A percentile compares a stretch with the other conserved stretches of the same genome.
phyloP scores from a whole-genome alignment of 2,329 filamentous ascomycete genomes.

The Ramularia endophylla region DNA sequence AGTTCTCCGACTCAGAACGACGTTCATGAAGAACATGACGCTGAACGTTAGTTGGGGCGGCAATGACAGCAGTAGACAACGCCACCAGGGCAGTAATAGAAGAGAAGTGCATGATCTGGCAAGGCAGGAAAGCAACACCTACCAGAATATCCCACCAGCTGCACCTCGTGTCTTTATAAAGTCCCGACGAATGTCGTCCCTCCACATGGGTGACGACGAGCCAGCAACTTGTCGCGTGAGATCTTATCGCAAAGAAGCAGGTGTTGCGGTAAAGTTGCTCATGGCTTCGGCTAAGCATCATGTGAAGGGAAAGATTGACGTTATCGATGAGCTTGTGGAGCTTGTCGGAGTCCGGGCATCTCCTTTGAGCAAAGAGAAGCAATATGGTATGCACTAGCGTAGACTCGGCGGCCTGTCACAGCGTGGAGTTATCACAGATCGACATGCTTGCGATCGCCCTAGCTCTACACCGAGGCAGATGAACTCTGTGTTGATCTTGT shows the following conservation, averaged over 20 bases:
- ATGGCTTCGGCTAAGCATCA: slow-evolving; percentile 14
- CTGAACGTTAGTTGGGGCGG: slow-evolving; percentile 16
- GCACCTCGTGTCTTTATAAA: neutral
- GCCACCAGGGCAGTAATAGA: slow-evolving; percentile 12
- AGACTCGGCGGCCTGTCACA: too few relatives aligned
- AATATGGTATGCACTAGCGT: too few relatives aligned
- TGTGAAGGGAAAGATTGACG: slow-evolving; percentile 13
- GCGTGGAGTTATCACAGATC: too few relatives aligned
- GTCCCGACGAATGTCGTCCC: neutral
- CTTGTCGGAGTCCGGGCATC: slow-evolving; percentile 1
- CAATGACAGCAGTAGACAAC: slow-evolving; percentile 9
- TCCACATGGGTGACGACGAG: neutral
- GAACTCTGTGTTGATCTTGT: too few relatives aligned
- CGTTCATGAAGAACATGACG: slow-evolving; percentile 37
- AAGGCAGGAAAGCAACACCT: slow-evolving; percentile 7
- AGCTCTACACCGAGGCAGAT: too few relatives aligned
- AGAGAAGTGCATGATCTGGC: slow-evolving; percentile 16
- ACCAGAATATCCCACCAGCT: neutral
- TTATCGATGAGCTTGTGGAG: slow-evolving; percentile 5
- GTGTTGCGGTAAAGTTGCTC: slow-evolving; percentile 9
- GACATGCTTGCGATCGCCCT: too few relatives aligned
- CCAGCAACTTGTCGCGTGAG: slow-evolving; percentile 1
- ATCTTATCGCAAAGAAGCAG: slow-evolving; percentile 16
- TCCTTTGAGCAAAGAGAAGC: too few relatives aligned
- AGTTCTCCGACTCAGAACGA: slow-evolving; percentile 31